phyloP scores from a whole-genome alignment of 768 basidiomycete genomes.

The Mycena galericulata region DNA sequence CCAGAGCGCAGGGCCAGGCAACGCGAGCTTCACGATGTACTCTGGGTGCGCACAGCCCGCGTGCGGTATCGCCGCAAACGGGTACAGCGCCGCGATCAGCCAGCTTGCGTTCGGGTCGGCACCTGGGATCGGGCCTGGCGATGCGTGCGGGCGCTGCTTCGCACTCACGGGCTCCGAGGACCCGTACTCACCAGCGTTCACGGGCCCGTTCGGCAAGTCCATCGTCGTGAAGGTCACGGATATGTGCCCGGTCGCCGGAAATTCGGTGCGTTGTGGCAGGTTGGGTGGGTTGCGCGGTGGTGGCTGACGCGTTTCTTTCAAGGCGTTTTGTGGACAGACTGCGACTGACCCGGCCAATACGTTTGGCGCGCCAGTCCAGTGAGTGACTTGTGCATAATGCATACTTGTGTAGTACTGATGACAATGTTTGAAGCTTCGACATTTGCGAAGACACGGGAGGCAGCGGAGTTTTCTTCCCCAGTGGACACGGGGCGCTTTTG shows the following conservation, averaged over 20 bases:
- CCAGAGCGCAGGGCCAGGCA: constrained; percentile 60
- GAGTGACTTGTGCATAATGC: constrained; percentile 38
- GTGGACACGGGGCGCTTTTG: constrained; percentile 64
- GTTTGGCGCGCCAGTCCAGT: constrained; percentile 63
- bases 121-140: constrained; percentile 64
- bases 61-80: constrained; percentile 63
- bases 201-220: constrained; percentile 61
- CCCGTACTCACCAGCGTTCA: constrained; percentile 63
- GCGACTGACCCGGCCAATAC: constrained; percentile 54
- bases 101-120: constrained; percentile 66
- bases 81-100: constrained; percentile 68
- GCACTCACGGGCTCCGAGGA: constrained; percentile 60
- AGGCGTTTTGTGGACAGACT: constrained; percentile 69
- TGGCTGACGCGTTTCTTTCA: neutral
- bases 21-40: constrained; percentile 70
- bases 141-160: constrained; percentile 75
- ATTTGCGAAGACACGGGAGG: constrained; percentile 71
- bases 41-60: constrained; percentile 60
- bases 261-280: constrained; percentile 45
- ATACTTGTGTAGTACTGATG: no score
- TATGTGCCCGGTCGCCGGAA: constrained; percentile 59
- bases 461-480: constrained; percentile 65
- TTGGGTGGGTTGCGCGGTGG: no score
- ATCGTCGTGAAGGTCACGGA: constrained; percentile 67
- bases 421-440: constrained; percentile 58